phyloP scores from a whole-genome alignment of 2,329 filamentous ascomycete species.

The Celoporthe dispersa region DNA sequence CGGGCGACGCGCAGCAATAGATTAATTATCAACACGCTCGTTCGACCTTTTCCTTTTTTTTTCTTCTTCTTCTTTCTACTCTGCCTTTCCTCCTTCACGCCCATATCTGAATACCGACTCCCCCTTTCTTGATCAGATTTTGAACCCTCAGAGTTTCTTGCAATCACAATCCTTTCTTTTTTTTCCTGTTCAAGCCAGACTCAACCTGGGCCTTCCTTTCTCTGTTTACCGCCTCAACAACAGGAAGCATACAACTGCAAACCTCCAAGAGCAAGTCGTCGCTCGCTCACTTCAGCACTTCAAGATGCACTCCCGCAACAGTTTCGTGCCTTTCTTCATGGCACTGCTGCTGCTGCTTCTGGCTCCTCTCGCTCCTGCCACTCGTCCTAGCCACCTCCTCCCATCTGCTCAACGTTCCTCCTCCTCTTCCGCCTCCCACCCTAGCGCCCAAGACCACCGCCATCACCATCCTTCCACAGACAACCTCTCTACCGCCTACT shows the following conservation, averaged over 20 bases:
- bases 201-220: neutral
- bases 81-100: neutral
- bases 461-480: neutral
- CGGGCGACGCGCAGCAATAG: neutral
- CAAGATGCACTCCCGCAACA: neutral
- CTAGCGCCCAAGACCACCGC: neutral
- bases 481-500: constrained; percentile 11
- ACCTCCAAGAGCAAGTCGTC: neutral
- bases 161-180: neutral
- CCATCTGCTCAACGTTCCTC: neutral
- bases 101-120: neutral
- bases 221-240: neutral
- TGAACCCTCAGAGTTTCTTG: too few relatives aligned
- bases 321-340: neutral
- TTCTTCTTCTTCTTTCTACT: neutral
- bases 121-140: neutral
- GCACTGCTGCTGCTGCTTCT: neutral
- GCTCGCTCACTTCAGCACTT: too few relatives aligned
- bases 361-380: neutral
- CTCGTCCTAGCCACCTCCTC: neutral
- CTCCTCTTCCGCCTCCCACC: neutral
- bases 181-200: neutral
- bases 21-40: neutral
- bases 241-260: neutral
- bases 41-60: neutral